Evolutionary conservation across 768 basidiomycete species (phyloP), one percentile per base, ranked within the genome.

Genomic region (Leccinum truebloodii): DNA sequence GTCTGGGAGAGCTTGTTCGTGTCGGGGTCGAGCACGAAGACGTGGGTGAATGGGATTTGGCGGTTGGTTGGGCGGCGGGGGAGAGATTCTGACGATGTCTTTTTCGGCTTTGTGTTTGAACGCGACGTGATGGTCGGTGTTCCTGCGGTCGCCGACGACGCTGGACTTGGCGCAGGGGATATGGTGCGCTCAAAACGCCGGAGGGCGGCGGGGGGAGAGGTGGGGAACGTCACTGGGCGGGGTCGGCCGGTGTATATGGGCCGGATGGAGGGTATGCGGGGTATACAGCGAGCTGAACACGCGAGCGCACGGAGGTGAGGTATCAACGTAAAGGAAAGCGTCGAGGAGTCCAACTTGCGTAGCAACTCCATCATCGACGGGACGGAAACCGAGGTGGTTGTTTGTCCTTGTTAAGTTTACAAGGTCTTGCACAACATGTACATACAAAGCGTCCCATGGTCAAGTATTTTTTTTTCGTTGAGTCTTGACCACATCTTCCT

Each of bases 21-120:
- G 22, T 76, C 71, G 1, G 81, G 75, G 64, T 88, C 79, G 54
- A 81, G 75, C 54, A 86, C 68, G 50, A 77, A 78, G 55, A 87
- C 84, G 54, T 68, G 57, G 1, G 60, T 26, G 67, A 73, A 72
- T 0, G 72, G 74, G 58, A 88, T 88, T 1, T 79, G 71, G 13
- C 77, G 71, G 68, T 81, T 79, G 55, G 55, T 65, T 53, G 59
- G 70, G 5, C 60, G 67, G 18, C 61, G 58, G 55, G 52, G 20
- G 24, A 30, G 49, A 16, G 37, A 1, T 35, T 32, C 34, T 12
- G 44, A 46, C 1, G 44, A 12, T 4, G 4, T 10, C 4, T 9
- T 20, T 5, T 46, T 20, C 0, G 44, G 12, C 2, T 20, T 44
- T 20, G n/a, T 0, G 0, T 10, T n/a, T 4, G 22, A 22, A 8